Conservation (phyloP, 164 flowering plant species). For the Kalanchoe fedtschenkoi region DNA sequence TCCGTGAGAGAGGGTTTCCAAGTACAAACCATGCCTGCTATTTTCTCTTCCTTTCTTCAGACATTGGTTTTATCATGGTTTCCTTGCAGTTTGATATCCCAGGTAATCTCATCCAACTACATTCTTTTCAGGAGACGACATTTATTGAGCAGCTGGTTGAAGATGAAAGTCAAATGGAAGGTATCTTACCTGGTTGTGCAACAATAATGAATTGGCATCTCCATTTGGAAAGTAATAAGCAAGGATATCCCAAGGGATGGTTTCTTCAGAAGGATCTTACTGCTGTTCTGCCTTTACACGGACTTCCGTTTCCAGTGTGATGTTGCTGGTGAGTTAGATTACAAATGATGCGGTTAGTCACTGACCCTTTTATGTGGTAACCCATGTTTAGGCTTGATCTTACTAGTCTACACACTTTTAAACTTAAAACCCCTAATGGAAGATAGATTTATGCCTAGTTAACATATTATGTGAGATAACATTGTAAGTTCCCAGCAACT, state of each 20-base stretch:
- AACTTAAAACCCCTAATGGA: too few species aligned
- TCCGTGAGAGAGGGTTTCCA: slow-evolving; percentile 91
- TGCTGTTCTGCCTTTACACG: slow-evolving; percentile 21
- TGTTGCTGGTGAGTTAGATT: background rate
- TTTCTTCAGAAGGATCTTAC: slow-evolving; percentile 61
- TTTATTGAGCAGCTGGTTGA: slow-evolving; percentile 86
- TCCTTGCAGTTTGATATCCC: background rate
- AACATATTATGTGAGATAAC: background rate
- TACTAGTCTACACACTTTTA: background rate
- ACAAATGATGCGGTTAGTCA: background rate
- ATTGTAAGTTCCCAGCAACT: background rate
- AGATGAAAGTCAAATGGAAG: slow-evolving; percentile 96
- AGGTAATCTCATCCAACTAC: background rate
- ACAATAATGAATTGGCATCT: slow-evolving; percentile 89
- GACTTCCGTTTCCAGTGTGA: background rate
- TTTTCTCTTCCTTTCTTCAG: background rate
- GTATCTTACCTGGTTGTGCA: slow-evolving; percentile 47
- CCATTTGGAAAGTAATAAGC: slow-evolving; percentile 51
- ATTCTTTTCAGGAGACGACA: slow-evolving; percentile 57
- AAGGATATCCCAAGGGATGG: slow-evolving; percentile 78
- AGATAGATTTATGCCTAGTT: background rate
- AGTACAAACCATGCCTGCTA: slow-evolving; percentile 27
- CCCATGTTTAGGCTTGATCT: background rate
- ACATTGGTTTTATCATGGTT: background rate
- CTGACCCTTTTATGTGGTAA: too few species aligned